Evolutionary conservation across 345 rosid species (phyloP).

Genomic region (Clausena lansium): DNA sequence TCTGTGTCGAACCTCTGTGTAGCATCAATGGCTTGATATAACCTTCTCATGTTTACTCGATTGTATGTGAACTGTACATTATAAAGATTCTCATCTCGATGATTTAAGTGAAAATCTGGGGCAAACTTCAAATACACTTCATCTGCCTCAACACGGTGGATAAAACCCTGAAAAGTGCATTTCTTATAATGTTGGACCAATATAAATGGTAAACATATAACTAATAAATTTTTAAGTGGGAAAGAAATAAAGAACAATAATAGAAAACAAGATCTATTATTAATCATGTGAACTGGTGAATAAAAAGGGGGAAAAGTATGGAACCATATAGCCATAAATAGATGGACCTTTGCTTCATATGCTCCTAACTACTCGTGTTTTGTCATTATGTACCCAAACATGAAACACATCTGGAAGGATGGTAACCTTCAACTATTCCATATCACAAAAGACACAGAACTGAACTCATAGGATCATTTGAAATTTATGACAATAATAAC

Average conservation of each 20-base stretch:
- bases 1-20: conserved; percentile 44
- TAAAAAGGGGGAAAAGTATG: background rate
- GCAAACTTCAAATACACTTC: conserved; percentile 71
- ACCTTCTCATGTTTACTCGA: conserved; percentile 64
- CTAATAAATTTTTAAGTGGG: background rate
- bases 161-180: conserved; percentile 55
- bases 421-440: background rate
- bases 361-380: background rate
- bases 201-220: background rate
- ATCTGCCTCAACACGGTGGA: conserved; percentile 87
- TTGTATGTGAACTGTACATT: conserved; percentile 72
- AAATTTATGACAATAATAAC: background rate
- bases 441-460: background rate
- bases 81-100: conserved; percentile 50
- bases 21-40: conserved; percentile 73
- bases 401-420: background rate
- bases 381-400: background rate
- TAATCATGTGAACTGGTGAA: background rate
- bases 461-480: background rate
- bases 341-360: background rate
- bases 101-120: conserved; percentile 45
- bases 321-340: background rate
- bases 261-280: background rate
- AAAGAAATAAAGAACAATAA: background rate
- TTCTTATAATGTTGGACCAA: background rate